phyloP scores from a whole-genome alignment of 164 flowering plant genomes.

The Akebia trifoliata region DNA sequence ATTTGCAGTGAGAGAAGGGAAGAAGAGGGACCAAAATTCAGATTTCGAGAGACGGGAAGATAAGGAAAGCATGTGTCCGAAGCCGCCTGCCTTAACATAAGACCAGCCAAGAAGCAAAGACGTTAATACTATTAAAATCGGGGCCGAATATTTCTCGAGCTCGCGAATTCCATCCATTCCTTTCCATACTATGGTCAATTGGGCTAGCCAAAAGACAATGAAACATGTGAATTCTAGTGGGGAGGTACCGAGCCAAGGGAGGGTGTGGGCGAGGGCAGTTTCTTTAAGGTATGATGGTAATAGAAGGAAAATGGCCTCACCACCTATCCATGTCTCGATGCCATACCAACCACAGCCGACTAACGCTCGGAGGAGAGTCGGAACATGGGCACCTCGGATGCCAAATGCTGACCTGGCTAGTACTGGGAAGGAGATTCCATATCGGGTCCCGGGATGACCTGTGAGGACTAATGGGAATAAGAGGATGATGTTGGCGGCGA shows the following conservation, averaged over 20 bases:
- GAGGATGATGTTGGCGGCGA: conserved; percentile 65
- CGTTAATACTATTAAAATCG: conserved; percentile 55
- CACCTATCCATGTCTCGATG: conserved; percentile 92
- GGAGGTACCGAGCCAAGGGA: conserved; percentile 87
- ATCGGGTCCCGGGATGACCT: conserved; percentile 75
- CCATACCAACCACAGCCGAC: conserved; percentile 98
- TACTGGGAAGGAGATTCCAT: conserved; percentile 84
- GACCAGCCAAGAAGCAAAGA: conserved; percentile 65
- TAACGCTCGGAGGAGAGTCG: conserved; percentile 67
- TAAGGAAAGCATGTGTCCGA: conserved; percentile 60
- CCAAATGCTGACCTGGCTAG: conserved; percentile 81
- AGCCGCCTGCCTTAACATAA: conserved; percentile 74
- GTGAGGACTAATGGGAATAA: conserved; percentile 62
- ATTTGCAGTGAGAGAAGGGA: conserved; percentile 89
- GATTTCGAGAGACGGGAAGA: conserved; percentile 50
- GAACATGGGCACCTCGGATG: conserved; percentile 73
- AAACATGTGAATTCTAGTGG: conserved; percentile 77
- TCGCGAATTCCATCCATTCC: conserved; percentile 81
- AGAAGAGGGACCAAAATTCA: conserved; percentile 76
- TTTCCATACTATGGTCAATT: conserved; percentile 49
- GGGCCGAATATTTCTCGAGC: conserved; percentile 85
- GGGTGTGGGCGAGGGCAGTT: conserved; percentile 23
- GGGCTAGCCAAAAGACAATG: conserved; percentile 67
- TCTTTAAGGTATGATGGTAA: conserved; percentile 44
- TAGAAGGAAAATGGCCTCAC: conserved; percentile 75